Evolutionary conservation across 495 filamentous ascomycete genomes (phyloP).

Genomic region (Podospora appendiculata): DNA sequence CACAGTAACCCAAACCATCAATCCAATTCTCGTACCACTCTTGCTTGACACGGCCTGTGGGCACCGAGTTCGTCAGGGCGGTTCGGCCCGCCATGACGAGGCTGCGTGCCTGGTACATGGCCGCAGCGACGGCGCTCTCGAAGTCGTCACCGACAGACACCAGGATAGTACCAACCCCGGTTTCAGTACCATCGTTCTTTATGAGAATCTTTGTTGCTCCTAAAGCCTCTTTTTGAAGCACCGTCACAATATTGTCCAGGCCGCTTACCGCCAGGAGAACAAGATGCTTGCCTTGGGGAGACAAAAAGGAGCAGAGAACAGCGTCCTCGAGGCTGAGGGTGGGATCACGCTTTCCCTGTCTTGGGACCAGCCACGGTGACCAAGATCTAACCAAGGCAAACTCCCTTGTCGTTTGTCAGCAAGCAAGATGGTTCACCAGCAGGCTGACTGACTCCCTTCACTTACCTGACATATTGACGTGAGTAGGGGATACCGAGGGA

Average conservation of each 20-base stretch:
- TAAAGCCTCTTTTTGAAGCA: conserved; percentile 54
- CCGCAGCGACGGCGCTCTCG: conserved; percentile 68
- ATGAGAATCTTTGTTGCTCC: conserved; percentile 18
- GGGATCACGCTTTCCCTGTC: conserved; percentile 57
- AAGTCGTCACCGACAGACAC: conserved; percentile 68
- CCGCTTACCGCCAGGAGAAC: conserved; percentile 80
- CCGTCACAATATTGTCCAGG: conserved; percentile 59
- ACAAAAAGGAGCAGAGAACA: conserved; percentile 74
- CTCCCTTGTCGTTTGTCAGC: conserved; percentile 25
- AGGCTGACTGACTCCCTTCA: neutral
- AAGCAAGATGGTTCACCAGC: neutral
- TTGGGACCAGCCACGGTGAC: conserved; percentile 78
- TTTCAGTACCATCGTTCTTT: conserved; percentile 53
- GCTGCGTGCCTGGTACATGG: conserved; percentile 78
- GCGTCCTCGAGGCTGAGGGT: conserved; percentile 65
- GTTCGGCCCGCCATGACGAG: conserved; percentile 37
- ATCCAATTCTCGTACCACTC: conserved; percentile 85
- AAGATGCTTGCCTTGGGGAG: conserved; percentile 63
- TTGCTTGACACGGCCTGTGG: conserved; percentile 32
- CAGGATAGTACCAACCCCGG: conserved; percentile 55
- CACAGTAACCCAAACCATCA: conserved; percentile 67
- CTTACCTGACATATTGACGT: conserved; percentile 28
- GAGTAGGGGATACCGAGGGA: conserved; percentile 59
- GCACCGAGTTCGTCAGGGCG: conserved; percentile 18
- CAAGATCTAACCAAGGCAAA: conserved; percentile 75